Evolutionary conservation across 2,329 filamentous ascomycete species (phyloP).

Genomic region (Scortechinia acanthostroma): DNA sequence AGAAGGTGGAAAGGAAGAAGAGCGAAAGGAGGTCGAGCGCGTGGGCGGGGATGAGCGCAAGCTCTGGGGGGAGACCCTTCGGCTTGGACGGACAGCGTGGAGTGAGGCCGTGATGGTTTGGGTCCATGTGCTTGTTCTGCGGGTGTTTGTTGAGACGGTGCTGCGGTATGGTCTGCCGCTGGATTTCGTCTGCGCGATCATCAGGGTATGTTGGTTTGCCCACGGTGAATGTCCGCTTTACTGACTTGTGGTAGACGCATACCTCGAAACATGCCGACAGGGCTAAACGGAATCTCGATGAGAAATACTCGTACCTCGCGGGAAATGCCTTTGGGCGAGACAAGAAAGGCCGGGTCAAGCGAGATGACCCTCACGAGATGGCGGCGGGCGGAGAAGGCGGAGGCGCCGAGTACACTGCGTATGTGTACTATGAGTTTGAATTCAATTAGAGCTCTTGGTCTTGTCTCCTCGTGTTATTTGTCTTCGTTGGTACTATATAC

Average conservation of each 20-base stretch:
- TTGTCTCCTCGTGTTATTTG: background rate
- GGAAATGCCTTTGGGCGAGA: constrained; percentile 90
- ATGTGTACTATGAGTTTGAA: constrained; percentile 94
- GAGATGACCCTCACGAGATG: constrained; percentile 84
- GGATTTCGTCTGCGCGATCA: constrained; percentile 76
- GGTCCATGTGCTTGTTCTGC: constrained; percentile 82
- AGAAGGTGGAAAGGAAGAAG: constrained; percentile 81
- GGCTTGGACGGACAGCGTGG: constrained; percentile 84
- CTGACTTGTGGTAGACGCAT: background rate
- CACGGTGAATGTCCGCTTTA: background rate
- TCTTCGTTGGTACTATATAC: no score
- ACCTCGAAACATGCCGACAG: constrained; percentile 71
- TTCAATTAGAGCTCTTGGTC: constrained; percentile 51
- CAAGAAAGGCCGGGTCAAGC: constrained; percentile 84
- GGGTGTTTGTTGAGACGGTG: constrained; percentile 98
- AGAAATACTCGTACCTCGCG: constrained; percentile 81
- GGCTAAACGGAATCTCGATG: constrained; percentile 71
- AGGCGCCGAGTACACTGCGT: constrained; percentile 82
- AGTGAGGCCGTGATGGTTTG: constrained; percentile 94
- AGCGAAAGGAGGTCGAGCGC: constrained; percentile 77
- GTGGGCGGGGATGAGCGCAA: constrained; percentile 81
- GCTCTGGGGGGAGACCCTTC: constrained; percentile 83
- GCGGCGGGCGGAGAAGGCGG: constrained; percentile 69
- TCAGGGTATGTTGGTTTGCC: constrained; percentile 58
- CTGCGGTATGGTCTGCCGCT: constrained; percentile 86